Evolutionary conservation across 129 eudicot species (phyloP).

Genomic region (Lactuca saligna): DNA sequence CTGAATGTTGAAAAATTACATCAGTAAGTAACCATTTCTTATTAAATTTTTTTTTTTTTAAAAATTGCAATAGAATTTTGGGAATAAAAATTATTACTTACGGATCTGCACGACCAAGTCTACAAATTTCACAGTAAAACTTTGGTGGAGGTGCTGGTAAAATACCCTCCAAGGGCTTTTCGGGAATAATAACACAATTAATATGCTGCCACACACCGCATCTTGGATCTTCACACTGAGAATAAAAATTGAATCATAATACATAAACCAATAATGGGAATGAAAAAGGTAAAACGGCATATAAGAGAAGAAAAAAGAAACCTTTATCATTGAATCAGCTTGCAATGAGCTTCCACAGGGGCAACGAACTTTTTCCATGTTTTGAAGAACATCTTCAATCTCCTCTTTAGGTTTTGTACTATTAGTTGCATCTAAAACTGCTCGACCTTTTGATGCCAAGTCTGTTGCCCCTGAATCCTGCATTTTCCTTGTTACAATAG

Average conservation of each 20-base stretch:
- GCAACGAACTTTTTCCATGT: constrained; percentile 72
- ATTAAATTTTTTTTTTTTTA: too few relatives aligned
- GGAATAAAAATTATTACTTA: constrained; percentile 42
- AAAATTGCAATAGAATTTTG: neutral
- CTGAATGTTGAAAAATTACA: constrained; percentile 40
- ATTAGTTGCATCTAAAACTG: constrained; percentile 44
- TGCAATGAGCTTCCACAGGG: constrained; percentile 74
- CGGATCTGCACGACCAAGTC: constrained; percentile 94
- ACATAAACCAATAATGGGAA: neutral
- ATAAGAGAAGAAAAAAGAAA: constrained; percentile 19
- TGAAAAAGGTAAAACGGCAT: neutral
- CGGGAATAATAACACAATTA: constrained; percentile 75
- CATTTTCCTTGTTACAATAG: constrained; percentile 65
- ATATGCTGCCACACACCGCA: constrained; percentile 92
- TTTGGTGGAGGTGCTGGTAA: constrained; percentile 59
- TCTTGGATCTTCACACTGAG: constrained; percentile 83
- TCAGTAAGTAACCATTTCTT: neutral
- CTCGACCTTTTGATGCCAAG: constrained; percentile 63
- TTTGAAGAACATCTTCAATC: constrained; percentile 49
- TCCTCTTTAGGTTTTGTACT: constrained; percentile 60
- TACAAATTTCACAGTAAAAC: constrained; percentile 81
- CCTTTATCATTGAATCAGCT: constrained; percentile 80
- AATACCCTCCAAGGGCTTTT: constrained; percentile 74
- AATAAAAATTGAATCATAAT: constrained; percentile 15
- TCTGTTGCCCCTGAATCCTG: constrained; percentile 85